Conservation (phyloP, 129 eudicot genomes). For the Ambrosia trifida region DNA sequence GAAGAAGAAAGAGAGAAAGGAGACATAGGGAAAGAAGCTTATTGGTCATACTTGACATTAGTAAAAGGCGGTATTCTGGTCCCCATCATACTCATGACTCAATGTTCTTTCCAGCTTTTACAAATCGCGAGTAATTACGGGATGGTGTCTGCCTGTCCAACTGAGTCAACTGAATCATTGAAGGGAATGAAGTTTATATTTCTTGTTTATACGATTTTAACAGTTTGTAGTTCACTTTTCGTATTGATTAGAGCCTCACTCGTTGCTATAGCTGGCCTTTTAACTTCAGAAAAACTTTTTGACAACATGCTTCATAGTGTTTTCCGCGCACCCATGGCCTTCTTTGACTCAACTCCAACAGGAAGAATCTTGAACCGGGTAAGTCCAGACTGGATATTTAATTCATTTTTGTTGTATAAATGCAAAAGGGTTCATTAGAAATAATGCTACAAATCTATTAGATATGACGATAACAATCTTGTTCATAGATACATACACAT, state of each 20-base stretch:
- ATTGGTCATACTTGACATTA: slow-evolving; percentile 73
- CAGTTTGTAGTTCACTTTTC: slow-evolving; percentile 71
- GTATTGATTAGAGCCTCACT: slow-evolving; percentile 65
- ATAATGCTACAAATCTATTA: too few species aligned
- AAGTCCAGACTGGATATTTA: too few species aligned
- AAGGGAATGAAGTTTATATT: slow-evolving; percentile 54
- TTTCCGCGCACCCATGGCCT: slow-evolving; percentile 84
- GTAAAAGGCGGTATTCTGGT: slow-evolving; percentile 72
- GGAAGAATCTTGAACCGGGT: slow-evolving; percentile 93
- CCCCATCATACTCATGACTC: slow-evolving; percentile 74
- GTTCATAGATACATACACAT: too few species aligned
- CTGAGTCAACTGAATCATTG: slow-evolving; percentile 45
- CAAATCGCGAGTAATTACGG: slow-evolving; percentile 89
- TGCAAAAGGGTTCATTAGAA: too few species aligned
- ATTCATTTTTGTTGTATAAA: too few species aligned
- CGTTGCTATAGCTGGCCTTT: slow-evolving; percentile 59
- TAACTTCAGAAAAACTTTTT: slow-evolving; percentile 75
- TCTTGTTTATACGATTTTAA: slow-evolving; percentile 66
- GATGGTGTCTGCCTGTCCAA: slow-evolving; percentile 98
- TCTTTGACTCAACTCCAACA: slow-evolving; percentile 88
- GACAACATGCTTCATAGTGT: slow-evolving; percentile 63
- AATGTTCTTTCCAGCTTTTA: slow-evolving; percentile 65
- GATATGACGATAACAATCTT: too few species aligned
- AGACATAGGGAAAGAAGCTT: slow-evolving; percentile 86
- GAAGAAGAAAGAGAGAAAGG: slow-evolving; percentile 95